Evolutionary conservation across 129 eudicot genomes (phyloP).

Genomic region (Lactuca saligna): DNA sequence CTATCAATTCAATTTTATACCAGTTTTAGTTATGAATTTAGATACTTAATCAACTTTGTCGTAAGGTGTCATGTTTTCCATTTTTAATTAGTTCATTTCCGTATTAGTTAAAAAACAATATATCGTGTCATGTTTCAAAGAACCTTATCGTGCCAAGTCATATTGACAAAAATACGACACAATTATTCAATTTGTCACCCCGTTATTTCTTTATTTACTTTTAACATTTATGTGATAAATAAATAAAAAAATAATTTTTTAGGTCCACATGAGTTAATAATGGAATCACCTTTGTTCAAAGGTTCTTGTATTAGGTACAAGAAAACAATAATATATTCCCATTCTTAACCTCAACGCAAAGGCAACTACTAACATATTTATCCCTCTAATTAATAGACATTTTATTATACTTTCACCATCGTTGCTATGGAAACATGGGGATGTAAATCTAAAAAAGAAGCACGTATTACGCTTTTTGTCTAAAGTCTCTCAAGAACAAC

Average conservation of each 20-base stretch:
- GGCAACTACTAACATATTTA: neutral
- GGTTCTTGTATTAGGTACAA: neutral
- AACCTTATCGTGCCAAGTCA: too few species aligned
- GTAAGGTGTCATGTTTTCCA: too few species aligned
- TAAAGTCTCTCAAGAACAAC: neutral
- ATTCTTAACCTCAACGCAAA: neutral
- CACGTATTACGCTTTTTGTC: neutral
- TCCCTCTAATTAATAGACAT: neutral
- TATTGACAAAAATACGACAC: too few species aligned
- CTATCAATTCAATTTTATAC: too few species aligned
- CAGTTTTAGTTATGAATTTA: too few species aligned
- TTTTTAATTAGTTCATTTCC: too few species aligned
- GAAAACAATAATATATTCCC: neutral
- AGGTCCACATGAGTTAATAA: conserved; percentile 8
- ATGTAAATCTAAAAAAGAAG: neutral
- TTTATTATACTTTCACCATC: neutral
- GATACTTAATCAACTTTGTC: too few species aligned
- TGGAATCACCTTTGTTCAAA: conserved; percentile 1
- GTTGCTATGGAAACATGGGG: neutral
- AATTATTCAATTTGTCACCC: too few species aligned
- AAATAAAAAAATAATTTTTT: neutral
- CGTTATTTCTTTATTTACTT: neutral
- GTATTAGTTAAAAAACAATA: too few species aligned
- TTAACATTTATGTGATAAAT: neutral
- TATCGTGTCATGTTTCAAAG: too few species aligned